phyloP scores from a whole-genome alignment of 768 basidiomycete genomes.

The Pholiota molesta region DNA sequence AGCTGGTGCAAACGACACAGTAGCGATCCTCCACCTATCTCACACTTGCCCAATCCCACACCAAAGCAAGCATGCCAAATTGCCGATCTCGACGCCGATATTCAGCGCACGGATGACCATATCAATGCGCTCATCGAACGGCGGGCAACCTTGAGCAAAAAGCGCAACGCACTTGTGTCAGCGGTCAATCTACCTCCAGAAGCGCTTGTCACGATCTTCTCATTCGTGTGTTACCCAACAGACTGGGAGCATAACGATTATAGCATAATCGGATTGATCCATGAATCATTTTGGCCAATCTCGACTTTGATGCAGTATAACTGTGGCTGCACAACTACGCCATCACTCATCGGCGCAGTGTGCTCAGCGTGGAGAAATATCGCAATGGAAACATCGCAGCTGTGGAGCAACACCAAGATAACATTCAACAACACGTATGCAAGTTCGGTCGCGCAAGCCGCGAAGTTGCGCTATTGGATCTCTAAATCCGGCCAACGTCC shows the following conservation, averaged over 20 bases:
- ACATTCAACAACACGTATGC: not conserved
- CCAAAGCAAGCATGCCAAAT: not conserved
- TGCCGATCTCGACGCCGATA: not conserved
- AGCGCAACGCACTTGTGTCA: not conserved
- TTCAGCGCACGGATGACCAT: not conserved
- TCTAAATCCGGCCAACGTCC: not conserved
- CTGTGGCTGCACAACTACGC: not conserved
- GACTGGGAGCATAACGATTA: not conserved
- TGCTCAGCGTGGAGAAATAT: not conserved
- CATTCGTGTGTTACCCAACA: not conserved
- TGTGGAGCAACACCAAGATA: not conserved
- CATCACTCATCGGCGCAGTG: not conserved
- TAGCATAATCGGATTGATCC: no score
- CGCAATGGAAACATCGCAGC: not conserved
- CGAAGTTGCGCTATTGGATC: not conserved
- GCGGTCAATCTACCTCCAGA: not conserved
- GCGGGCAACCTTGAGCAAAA: not conserved
- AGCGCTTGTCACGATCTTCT: not conserved
- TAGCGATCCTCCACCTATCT: not conserved
- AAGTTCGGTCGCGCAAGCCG: not conserved
- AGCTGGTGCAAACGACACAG: no score
- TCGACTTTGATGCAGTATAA: not conserved
- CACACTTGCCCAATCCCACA: not conserved
- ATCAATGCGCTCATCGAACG: not conserved
- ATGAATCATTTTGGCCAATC: not conserved